These are phyloP conservation scores for Astragalus glycyphyllos DNA, from an alignment of 306 rosid genomes.

Conservation along the genomic window DNA sequence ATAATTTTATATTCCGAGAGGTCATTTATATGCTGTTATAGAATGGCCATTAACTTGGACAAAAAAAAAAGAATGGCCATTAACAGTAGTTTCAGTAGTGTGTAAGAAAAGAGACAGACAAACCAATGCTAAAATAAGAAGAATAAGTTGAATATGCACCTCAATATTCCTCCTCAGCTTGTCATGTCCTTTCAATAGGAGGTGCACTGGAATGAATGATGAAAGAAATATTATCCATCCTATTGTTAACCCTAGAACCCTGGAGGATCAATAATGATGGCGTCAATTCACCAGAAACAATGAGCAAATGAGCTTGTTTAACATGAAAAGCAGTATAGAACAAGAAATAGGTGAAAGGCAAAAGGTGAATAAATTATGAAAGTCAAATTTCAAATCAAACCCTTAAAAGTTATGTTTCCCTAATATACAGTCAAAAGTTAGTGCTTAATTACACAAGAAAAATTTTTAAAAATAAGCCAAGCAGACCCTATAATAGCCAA, in stretches of 20 bases:
- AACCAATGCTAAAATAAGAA: constrained; percentile 30
- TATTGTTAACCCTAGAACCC: constrained; percentile 80
- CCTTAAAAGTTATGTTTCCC: constrained; percentile 18
- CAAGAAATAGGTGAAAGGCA: constrained; percentile 11
- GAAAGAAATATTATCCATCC: constrained; percentile 98
- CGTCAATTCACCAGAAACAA: constrained; percentile 34
- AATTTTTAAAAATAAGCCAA: background rate
- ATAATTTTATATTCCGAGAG: constrained; percentile 3
- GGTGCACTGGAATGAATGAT: constrained; percentile 80
- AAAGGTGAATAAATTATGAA: background rate
- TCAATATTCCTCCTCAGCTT: constrained; percentile 77
- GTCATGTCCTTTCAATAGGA: constrained; percentile 71
- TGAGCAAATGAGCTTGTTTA: constrained; percentile 30
- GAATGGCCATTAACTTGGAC: background rate
- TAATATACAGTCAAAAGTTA: constrained; percentile 25
- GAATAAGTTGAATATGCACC: constrained; percentile 59
- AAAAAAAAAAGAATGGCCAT: background rate
- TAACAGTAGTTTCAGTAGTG: constrained; percentile 10
- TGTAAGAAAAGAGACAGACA: constrained; percentile 19
- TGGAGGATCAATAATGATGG: constrained; percentile 50
- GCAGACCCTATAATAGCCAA: constrained; percentile 12
- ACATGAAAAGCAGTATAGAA: constrained; percentile 27
- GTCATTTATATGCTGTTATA: background rate
- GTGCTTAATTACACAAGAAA: constrained; percentile 9
- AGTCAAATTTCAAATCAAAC: constrained; percentile 22